Evolutionary conservation across 2,329 filamentous ascomycete species (phyloP).

Genomic region (Sporothrix protearum): DNA sequence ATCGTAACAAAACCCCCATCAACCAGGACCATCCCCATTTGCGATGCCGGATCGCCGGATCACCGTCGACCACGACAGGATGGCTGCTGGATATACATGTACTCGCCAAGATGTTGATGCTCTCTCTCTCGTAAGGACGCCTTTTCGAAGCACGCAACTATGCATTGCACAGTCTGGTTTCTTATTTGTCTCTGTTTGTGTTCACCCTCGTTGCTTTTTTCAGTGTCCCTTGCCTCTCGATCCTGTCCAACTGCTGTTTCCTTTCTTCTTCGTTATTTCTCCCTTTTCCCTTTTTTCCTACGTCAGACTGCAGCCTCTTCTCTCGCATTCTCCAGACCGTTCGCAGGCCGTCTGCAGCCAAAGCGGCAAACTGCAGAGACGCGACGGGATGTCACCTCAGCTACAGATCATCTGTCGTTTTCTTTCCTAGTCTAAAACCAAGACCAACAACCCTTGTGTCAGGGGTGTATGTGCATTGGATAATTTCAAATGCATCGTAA

Average conservation of each 20-base stretch:
- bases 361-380: not conserved
- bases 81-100: not conserved
- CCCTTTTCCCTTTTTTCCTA: not conserved
- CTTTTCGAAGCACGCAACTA: not conserved
- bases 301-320: not conserved
- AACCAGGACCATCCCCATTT: not conserved
- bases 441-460: not conserved
- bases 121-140: not conserved
- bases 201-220: not conserved
- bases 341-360: not conserved
- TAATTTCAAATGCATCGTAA: not conserved
- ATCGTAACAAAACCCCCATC: not conserved
- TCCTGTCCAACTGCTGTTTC: not conserved
- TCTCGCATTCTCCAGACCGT: not conserved
- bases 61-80: not conserved
- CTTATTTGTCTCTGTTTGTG: not conserved
- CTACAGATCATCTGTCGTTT: not conserved
- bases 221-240: not conserved
- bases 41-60: conserved; percentile 5
- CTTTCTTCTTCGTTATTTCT: too few species aligned
- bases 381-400: conserved; percentile 9
- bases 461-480: not conserved
- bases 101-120: not conserved
- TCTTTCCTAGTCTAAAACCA: not conserved
- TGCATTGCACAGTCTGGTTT: not conserved